Conservation (phyloP, 2,329 filamentous ascomycete genomes). For the Exophiala dermatitidis region DNA sequence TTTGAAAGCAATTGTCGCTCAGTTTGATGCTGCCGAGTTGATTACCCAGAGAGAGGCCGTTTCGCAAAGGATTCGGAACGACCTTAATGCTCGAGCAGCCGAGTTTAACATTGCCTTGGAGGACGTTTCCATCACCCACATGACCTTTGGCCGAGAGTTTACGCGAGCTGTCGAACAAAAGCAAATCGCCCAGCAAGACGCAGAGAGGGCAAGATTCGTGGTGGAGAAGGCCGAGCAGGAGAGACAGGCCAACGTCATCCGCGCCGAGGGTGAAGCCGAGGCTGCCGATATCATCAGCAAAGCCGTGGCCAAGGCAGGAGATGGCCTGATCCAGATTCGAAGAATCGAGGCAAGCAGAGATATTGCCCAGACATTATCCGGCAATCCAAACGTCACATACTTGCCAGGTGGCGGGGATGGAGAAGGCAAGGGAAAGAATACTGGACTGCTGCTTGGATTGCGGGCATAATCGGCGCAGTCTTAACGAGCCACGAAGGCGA, state of each 20-base stretch:
- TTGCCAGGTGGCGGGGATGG: constrained; percentile 62
- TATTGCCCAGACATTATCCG: constrained; percentile 80
- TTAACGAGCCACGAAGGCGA: not conserved
- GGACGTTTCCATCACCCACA: constrained; percentile 98
- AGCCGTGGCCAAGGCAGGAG: constrained; percentile 86
- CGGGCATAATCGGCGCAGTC: constrained; percentile 12
- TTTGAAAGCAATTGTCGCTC: constrained; percentile 94
- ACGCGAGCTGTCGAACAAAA: constrained; percentile 99
- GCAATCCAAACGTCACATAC: constrained; percentile 94
- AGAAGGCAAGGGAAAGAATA: constrained; percentile 55
- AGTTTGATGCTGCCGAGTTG: constrained; percentile 96
- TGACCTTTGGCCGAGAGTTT: constrained; percentile 99
- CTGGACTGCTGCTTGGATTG: constrained; percentile 60
- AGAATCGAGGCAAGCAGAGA: constrained; percentile 96
- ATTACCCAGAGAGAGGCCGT: constrained; percentile 99
- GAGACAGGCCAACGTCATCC: constrained; percentile 95
- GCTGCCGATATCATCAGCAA: constrained; percentile 90
- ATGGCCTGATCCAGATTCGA: constrained; percentile 90
- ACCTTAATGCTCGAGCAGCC: constrained; percentile 82
- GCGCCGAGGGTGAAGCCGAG: constrained; percentile 96
- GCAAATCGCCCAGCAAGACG: constrained; percentile 99
- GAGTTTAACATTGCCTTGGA: constrained; percentile 99
- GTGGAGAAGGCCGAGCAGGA: constrained; percentile 99
- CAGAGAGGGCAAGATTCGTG: constrained; percentile 93
- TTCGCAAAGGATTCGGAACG: constrained; percentile 83